These are phyloP conservation scores for Boletus hoseneyae DNA, from an alignment of 1,284 basidiomycete genomes.

Conservation along the genomic window DNA sequence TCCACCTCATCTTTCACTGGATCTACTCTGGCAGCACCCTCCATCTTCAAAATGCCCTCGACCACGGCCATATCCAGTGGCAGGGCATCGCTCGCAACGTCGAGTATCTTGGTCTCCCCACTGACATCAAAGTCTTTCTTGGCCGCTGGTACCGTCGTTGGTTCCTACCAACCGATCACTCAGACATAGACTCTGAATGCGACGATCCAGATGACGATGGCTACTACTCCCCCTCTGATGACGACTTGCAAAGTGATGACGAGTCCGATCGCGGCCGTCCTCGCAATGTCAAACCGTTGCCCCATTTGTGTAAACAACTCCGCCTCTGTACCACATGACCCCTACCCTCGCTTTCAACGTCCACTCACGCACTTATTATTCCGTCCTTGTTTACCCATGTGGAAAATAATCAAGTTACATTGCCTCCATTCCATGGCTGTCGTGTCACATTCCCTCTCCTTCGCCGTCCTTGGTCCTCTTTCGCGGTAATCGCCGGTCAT, in stretches of 20 bases:
- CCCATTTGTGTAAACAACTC: slow-evolving; percentile 19
- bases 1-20: slow-evolving; percentile 71
- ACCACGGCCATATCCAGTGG: slow-evolving; percentile 62
- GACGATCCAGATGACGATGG: slow-evolving; percentile 19
- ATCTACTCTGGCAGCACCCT: slow-evolving; percentile 70
- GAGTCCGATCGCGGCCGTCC: slow-evolving; percentile 25
- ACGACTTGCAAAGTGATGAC: slow-evolving; percentile 20
- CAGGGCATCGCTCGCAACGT: slow-evolving; percentile 78
- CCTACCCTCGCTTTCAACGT: too few relatives aligned
- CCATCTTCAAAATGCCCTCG: slow-evolving; percentile 58
- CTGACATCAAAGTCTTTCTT: slow-evolving; percentile 67
- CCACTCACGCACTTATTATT: too few relatives aligned
- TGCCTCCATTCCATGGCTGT: too few relatives aligned
- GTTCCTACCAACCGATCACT: slow-evolving; percentile 38
- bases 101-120: slow-evolving; percentile 69
- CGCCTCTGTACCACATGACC: slow-evolving; percentile 14
- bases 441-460: too few relatives aligned
- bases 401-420: too few relatives aligned
- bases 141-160: slow-evolving; percentile 61
- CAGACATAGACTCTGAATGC: slow-evolving; percentile 18
- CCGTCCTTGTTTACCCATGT: too few relatives aligned
- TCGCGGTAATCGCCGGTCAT: slow-evolving; percentile 33
- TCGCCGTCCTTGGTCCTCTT: slow-evolving; percentile 7
- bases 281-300: slow-evolving; percentile 20
- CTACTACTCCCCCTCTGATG: slow-evolving; percentile 24